Evolutionary conservation across 2,329 filamentous ascomycete genomes (phyloP).

Genomic region (Ophiobolus disseminans): DNA sequence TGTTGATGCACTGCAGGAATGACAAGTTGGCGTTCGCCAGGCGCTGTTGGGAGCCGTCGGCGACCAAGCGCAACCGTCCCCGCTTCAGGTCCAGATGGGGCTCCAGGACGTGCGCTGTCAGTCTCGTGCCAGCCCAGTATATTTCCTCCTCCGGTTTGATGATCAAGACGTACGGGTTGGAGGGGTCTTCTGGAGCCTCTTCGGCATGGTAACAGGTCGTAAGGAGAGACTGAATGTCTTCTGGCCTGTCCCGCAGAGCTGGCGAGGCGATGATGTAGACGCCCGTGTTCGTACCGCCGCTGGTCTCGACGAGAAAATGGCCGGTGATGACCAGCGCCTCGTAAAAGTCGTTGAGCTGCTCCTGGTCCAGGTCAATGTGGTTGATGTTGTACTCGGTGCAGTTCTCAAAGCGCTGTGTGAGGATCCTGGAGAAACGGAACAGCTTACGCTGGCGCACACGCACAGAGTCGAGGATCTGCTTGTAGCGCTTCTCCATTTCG

Average conservation of each 20-base stretch:
- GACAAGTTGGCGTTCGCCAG: constrained; percentile 78
- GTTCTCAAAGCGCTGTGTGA: constrained; percentile 95
- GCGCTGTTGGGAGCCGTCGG: constrained; percentile 81
- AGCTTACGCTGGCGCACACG: constrained; percentile 95
- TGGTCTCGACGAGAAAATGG: constrained; percentile 83
- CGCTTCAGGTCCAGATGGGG: constrained; percentile 84
- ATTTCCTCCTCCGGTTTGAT: constrained; percentile 80
- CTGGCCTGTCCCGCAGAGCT: constrained; percentile 73
- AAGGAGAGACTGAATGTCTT: constrained; percentile 85
- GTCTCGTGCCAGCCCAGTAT: constrained; percentile 80
- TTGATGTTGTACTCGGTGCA: constrained; percentile 93
- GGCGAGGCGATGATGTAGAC: constrained; percentile 87
- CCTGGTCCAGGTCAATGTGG: constrained; percentile 70
- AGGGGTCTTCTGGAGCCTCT: constrained; percentile 73
- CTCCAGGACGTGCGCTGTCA: constrained; percentile 74
- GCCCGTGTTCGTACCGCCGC: constrained; percentile 71
- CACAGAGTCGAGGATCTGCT: constrained; percentile 92
- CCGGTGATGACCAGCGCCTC: constrained; percentile 81
- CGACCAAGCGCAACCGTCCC: constrained; percentile 85
- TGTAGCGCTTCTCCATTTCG: constrained; percentile 98
- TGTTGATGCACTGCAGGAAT: constrained; percentile 79
- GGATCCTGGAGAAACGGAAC: constrained; percentile 89
- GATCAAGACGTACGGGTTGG: constrained; percentile 84
- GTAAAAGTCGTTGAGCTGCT: constrained; percentile 76
- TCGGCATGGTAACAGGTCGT: constrained; percentile 77